Conservation (phyloP, 345 rosid genomes). For the Conringia planisiliqua region DNA sequence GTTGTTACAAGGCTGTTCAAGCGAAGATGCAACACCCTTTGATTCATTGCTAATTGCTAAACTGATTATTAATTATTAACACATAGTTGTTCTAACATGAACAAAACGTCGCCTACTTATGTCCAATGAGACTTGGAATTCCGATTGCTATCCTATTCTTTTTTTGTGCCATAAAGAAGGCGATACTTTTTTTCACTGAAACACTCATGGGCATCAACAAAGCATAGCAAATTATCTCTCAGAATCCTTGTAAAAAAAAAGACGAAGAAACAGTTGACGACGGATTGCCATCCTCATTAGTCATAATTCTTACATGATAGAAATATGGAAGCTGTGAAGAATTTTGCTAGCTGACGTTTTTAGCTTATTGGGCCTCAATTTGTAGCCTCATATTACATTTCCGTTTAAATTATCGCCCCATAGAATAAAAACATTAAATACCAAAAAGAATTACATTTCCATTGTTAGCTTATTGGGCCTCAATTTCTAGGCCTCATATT, state of each 20-base stretch:
- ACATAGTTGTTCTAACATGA: background rate
- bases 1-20: conserved; percentile 65
- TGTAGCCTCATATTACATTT: background rate
- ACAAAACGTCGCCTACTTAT: background rate
- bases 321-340: background rate
- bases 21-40: conserved; percentile 35
- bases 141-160: background rate
- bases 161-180: no score
- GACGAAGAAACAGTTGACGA: no score
- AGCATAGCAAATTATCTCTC: no score
- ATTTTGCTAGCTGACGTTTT: background rate
- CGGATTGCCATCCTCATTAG: no score
- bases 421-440: background rate
- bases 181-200: no score
- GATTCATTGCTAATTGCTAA: conserved; percentile 24
- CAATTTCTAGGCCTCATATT: background rate
- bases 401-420: background rate
- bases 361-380: background rate
- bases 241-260: no score
- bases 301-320: no score
- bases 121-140: background rate
- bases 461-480: background rate
- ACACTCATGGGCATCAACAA: no score
- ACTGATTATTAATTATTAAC: background rate
- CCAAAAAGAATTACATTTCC: no score